These are phyloP conservation scores for Heliosperma pusillum DNA, from an alignment of 148 eudicot species.

Conservation along the genomic window DNA sequence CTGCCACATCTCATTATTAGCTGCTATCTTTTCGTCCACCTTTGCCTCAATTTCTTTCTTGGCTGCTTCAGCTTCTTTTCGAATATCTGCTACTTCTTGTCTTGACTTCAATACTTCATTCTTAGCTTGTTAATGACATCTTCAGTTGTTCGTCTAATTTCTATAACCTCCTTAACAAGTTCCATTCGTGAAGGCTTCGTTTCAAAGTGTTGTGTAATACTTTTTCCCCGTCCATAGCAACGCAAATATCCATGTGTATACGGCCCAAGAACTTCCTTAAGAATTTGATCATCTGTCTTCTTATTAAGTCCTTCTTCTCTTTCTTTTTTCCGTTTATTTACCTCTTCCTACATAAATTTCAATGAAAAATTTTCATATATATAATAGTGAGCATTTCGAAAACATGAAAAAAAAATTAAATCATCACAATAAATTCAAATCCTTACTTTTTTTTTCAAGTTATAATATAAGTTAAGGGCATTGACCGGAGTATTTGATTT, in stretches of 20 bases:
- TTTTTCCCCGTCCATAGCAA: slow-evolving; percentile 15
- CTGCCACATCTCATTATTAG: slow-evolving; percentile 14
- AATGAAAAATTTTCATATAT: not conserved
- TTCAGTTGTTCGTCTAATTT: not conserved
- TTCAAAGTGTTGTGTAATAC: slow-evolving; percentile 4
- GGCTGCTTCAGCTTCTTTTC: not conserved
- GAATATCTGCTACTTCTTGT: not conserved
- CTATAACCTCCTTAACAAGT: slow-evolving; percentile 5
- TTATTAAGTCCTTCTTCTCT: slow-evolving; percentile 19
- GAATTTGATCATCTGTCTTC: slow-evolving; percentile 10
- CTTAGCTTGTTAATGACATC: not conserved
- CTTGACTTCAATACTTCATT: not conserved
- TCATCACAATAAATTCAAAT: not conserved
- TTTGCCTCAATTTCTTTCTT: slow-evolving; percentile 6
- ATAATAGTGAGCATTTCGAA: not conserved
- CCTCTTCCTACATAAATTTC: not conserved
- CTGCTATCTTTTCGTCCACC: not conserved
- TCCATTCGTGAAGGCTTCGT: slow-evolving; percentile 11
- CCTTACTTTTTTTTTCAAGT: not conserved
- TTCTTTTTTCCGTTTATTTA: slow-evolving; percentile 1
- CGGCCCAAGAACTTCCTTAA: slow-evolving; percentile 15
- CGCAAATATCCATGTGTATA: slow-evolving; percentile 19
- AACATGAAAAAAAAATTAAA: too few relatives aligned
- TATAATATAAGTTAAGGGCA: not conserved
- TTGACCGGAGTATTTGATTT: too few relatives aligned